Conservation (phyloP, 352 stramenopile genomes). For the Phytophthora brassicae region DNA sequence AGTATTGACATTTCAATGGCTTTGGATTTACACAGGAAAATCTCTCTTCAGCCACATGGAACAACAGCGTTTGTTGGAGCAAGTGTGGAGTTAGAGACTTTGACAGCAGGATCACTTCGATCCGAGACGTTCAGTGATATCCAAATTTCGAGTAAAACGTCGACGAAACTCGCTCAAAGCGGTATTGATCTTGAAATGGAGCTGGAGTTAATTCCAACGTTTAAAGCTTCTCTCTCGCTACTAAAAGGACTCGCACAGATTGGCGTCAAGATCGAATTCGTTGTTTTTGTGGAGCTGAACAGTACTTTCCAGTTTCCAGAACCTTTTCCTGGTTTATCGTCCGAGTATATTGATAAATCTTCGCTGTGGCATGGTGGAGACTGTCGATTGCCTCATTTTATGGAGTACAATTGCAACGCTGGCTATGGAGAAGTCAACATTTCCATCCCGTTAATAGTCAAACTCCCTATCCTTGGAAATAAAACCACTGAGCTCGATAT, state of each 20-base stretch:
- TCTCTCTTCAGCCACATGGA: constrained; percentile 27
- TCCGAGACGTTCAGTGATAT: constrained; percentile 24
- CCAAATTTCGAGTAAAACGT: constrained; percentile 22
- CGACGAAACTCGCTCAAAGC: constrained; percentile 28
- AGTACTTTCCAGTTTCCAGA: constrained; percentile 26
- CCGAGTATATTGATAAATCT: constrained; percentile 19
- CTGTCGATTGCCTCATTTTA: constrained; percentile 28
- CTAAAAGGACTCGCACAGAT: constrained; percentile 21
- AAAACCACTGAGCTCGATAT: constrained; percentile 11
- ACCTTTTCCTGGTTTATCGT: constrained; percentile 18
- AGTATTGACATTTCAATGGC: constrained; percentile 23
- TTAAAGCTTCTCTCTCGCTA: constrained; percentile 23
- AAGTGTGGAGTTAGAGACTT: constrained; percentile 7
- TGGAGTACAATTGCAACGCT: constrained; percentile 35
- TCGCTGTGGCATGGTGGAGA: constrained; percentile 28
- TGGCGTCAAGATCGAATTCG: constrained; percentile 22
- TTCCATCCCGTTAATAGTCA: constrained; percentile 19
- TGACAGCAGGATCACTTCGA: constrained; percentile 19
- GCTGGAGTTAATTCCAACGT: constrained; percentile 19
- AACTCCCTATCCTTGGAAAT: constrained; percentile 10
- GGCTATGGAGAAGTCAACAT: constrained; percentile 35
- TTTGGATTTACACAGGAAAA: constrained; percentile 20
- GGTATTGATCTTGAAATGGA: constrained; percentile 25
- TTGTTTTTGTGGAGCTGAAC: constrained; percentile 27
- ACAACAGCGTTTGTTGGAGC: constrained; percentile 20